Base-by-base conservation (phyloP, 345 rosid species). In the Melastoma malabathricum region DNA sequence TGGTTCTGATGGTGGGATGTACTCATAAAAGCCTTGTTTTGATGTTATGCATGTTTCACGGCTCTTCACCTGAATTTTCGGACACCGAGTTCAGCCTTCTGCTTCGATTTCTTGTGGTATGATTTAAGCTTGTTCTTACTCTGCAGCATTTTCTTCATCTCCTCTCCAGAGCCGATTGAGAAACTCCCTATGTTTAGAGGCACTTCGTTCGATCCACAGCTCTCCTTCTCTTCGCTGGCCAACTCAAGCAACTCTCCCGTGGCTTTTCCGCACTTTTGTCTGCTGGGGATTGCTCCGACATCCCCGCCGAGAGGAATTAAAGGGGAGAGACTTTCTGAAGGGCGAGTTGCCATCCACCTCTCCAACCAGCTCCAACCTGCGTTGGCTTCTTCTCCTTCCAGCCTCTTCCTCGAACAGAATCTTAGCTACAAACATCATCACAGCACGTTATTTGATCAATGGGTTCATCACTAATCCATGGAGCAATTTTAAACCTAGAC, bases 341-440 rank as follows among this genome's bases (percentile, higher is more conserved):
- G 56, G 15, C 89, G 83, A 44, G 95, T 82, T 54, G 97, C 95
- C 94, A 83, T 80, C 96, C 88, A 81, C 14, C 90, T 71, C 64
- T 90, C 94, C 44, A 81, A 86, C 94, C 92, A 81, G 68, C 72
- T 81, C 92, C 84, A 83, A 47, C 89, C 79, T 62, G 72, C 71
- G 70, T 72, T 73, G 20, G 75, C 55, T 16, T 80, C 83, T 13
- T 61, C 52, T 1, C 54, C 76, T 6, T 63, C 69, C 5, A 70
- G 79, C 59, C 77, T 79, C 59, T 67, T 79, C 86, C 69, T 83
- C 18, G 90, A 67, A 73, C 96, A 79, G 38, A 86, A 61, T 60
- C 86, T 56, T 48, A 83, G 81, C 90, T 84, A 27, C 43, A 51
- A 52, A 58, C 31, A 47, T 3, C 3, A 6, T n/a, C n/a, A n/a